phyloP scores from a whole-genome alignment of 495 filamentous ascomycete genomes.

The Durotheca rogersii region DNA sequence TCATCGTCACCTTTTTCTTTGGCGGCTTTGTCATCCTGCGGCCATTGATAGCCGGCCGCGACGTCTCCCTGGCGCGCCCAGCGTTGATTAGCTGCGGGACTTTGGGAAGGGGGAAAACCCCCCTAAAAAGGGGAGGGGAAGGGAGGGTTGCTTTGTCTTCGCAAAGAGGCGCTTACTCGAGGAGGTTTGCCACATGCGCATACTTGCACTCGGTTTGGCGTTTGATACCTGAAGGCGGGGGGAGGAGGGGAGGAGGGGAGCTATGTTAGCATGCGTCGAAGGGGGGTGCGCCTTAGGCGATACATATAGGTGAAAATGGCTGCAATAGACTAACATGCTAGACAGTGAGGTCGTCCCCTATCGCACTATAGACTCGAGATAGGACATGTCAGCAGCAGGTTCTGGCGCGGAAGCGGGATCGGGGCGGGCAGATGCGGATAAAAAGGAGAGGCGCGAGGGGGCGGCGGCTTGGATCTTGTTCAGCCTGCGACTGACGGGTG shows the following conservation, averaged over 20 bases:
- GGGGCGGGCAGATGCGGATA: conserved; percentile 7
- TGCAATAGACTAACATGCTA: conserved; percentile 56
- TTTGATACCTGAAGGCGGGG: conserved; percentile 54
- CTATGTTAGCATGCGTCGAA: no score
- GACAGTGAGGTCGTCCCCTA: conserved; percentile 60
- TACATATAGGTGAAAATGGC: no score
- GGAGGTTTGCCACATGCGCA: conserved; percentile 65
- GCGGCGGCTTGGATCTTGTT: neutral
- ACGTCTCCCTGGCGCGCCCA: conserved; percentile 50
- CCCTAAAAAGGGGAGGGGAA: neutral
- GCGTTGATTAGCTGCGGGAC: conserved; percentile 6
- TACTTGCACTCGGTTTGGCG: conserved; percentile 67
- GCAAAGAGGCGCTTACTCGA: conserved; percentile 57
- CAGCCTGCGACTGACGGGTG: no score
- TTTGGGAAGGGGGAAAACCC: neutral
- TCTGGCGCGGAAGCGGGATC: neutral
- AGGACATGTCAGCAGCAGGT: conserved; percentile 21
- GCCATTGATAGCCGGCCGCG: conserved; percentile 48
- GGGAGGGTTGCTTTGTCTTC: neutral
- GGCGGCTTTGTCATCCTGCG: conserved; percentile 60
- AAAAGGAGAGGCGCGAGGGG: conserved; percentile 1
- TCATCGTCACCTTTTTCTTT: conserved; percentile 45
- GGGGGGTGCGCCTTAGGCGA: no score
- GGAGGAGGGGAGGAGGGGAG: no score
- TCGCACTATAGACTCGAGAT: conserved; percentile 49